Evolutionary conservation across 2,329 filamentous ascomycete genomes (phyloP).

Genomic region (Xylaria sp.): DNA sequence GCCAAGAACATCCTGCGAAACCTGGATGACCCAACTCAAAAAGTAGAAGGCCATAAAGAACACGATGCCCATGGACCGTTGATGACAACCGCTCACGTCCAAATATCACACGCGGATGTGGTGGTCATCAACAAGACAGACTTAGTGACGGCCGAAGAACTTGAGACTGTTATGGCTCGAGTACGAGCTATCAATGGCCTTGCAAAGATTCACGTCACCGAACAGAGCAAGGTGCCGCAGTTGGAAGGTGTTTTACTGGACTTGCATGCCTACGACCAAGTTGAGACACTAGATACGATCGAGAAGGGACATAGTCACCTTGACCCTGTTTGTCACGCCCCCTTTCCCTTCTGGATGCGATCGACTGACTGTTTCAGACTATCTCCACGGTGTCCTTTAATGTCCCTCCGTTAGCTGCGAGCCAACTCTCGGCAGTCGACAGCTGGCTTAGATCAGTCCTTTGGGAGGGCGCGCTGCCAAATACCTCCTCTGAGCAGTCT

Average conservation of each 20-base stretch:
- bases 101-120: conserved; percentile 95
- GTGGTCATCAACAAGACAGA: conserved; percentile 93
- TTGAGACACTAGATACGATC: conserved; percentile 65
- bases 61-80: conserved; percentile 55
- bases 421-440: conserved; percentile 63
- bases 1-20: conserved; percentile 84
- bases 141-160: conserved; percentile 64
- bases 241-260: conserved; percentile 85
- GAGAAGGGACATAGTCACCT: conserved; percentile 83
- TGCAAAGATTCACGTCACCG: conserved; percentile 76
- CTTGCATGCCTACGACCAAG: conserved; percentile 84
- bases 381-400: conserved; percentile 78
- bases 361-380: conserved; percentile 45
- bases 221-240: conserved; percentile 71
- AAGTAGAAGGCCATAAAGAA: conserved; percentile 48
- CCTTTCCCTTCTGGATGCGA: neutral
- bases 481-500: conserved; percentile 31
- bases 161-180: conserved; percentile 63
- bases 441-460: conserved; percentile 75
- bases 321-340: conserved; percentile 60
- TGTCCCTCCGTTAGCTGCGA: conserved; percentile 53
- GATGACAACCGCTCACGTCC: conserved; percentile 88
- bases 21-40: conserved; percentile 65
- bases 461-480: conserved; percentile 69
- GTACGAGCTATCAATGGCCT: conserved; percentile 84